A percentile compares a stretch with the other conserved stretches of the same genome.
These are phyloP conservation scores for Coniella vitis DNA, from an alignment of 2,329 filamentous ascomycete species.

Conservation along the genomic window DNA sequence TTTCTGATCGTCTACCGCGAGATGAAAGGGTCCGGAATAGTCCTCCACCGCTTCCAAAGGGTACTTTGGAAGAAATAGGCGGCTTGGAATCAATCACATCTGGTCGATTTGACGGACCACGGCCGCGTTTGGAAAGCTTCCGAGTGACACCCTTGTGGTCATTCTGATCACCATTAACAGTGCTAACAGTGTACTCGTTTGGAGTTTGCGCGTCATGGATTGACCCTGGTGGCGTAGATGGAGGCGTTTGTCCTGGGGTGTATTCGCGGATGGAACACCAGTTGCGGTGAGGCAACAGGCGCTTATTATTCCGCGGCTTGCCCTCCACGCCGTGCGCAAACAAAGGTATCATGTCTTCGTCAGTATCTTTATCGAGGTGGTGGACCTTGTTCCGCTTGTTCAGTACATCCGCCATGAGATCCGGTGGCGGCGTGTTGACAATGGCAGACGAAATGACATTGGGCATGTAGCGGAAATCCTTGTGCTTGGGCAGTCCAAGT, in stretches of 20 bases:
- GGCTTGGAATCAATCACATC: constrained; percentile 41
- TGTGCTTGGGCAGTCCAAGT: constrained; percentile 71
- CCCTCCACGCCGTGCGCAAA: constrained; percentile 87
- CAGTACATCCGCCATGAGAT: constrained; percentile 81
- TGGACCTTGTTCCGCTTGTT: constrained; percentile 87
- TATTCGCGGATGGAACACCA: constrained; percentile 93
- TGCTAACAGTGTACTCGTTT: constrained; percentile 28
- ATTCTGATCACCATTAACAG: constrained; percentile 14
- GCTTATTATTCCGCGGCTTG: constrained; percentile 84
- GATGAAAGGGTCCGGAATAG: constrained; percentile 40
- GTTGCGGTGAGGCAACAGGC: constrained; percentile 80
- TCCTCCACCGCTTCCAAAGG: constrained; percentile 22
- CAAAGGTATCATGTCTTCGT: constrained; percentile 93
- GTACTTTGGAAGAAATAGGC: constrained; percentile 37
- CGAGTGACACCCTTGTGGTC: constrained; percentile 34
- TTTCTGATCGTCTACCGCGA: constrained; percentile 23
- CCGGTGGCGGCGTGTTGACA: constrained; percentile 82
- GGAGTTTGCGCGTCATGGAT: constrained; percentile 36
- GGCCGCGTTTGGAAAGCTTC: constrained; percentile 34
- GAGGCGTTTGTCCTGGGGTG: constrained; percentile 66
- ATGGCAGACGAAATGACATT: constrained; percentile 94
- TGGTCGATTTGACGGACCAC: constrained; percentile 28
- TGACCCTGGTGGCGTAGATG: constrained; percentile 54
- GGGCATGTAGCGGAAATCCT: constrained; percentile 93
- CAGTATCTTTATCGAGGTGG: constrained; percentile 68